Evolutionary conservation across 192 early-diverging fungal genomes (phyloP).

Genomic region (Coemansia sp.): DNA sequence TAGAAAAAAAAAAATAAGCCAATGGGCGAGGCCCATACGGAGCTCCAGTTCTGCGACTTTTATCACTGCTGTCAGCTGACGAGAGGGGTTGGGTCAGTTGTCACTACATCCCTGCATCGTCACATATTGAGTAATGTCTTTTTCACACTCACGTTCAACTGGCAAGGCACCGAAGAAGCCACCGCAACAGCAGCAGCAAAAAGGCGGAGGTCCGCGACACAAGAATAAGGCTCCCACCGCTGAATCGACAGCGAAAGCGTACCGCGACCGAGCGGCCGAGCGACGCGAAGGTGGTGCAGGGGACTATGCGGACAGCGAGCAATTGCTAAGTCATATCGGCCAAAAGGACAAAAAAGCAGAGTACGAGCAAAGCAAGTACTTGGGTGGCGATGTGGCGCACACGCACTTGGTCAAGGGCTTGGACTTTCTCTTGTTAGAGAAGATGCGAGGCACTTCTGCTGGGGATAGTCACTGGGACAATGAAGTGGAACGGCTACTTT

Average conservation of each 20-base stretch:
- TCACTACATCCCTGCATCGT: background rate
- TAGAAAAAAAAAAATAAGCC: background rate
- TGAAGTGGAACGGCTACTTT: conserved; percentile 33
- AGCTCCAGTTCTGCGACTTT: background rate
- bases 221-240: background rate
- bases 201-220: conserved; percentile 2
- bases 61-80: background rate
- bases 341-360: background rate
- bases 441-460: conserved; percentile 57
- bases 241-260: conserved; percentile 30
- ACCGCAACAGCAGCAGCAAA: background rate
- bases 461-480: conserved; percentile 48
- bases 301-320: background rate
- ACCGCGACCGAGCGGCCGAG: conserved; percentile 92
- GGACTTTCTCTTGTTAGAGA: conserved; percentile 79
- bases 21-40: background rate
- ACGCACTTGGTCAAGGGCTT: conserved; percentile 94
- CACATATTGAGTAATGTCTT: background rate
- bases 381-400: conserved; percentile 83
- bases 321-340: background rate
- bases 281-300: conserved; percentile 61
- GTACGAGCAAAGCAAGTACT: conserved; percentile 83
- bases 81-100: background rate
- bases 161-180: background rate
- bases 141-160: background rate